Base-by-base conservation (phyloP, 352 stramenopile species). In the Globisporangium abappressorium region DNA sequence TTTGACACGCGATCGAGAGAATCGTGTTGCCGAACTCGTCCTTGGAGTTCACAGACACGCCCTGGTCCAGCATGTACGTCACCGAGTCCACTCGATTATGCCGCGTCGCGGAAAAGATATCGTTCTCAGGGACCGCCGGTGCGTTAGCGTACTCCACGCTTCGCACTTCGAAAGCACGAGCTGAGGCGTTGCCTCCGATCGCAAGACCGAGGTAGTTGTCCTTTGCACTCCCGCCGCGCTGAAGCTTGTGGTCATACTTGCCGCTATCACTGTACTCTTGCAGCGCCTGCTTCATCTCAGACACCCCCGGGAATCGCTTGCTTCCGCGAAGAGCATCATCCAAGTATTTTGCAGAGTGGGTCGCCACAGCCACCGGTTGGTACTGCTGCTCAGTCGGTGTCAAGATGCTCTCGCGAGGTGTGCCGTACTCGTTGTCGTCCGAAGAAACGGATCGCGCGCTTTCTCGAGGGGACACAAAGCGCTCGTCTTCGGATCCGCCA, bases 81-180 rank as follows among this genome's bases (percentile, higher is more conserved):
- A 97, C 84, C 47, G 94, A 93, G 57, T 94, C 86, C 55, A 91
- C 74, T 18, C 87, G 83, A 64, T 95, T 95, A 76, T 97, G 91
- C 24, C 88, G 72, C 8, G 87, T 76, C 9, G 90, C 85, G 20
- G 87, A 97, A 70, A 97, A 97, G 26, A 97, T 79, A 68, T 97
- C 89, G 71, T 90, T 89, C 55, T 90, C 80, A 0, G 78, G 64
- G 1, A 71, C 65, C 3, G 58, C 38, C 1, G 75, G 70, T 2
- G 73, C 68, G 28, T 74, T 57, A 7, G 66, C 68, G 33, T 64
- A 60, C 59, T 65, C 57, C 26, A 47, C 34, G 22, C 60, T n/a
- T 20, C 55, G 51, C 28, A 60, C 26, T 18, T 70, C 47, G 9
- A 36, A 36, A 9, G 53, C 26, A 11, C 30, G 33, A 20, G 43